phyloP scores from a whole-genome alignment of 2,329 filamentous ascomycete genomes.

The Hypoxylon sp. region DNA sequence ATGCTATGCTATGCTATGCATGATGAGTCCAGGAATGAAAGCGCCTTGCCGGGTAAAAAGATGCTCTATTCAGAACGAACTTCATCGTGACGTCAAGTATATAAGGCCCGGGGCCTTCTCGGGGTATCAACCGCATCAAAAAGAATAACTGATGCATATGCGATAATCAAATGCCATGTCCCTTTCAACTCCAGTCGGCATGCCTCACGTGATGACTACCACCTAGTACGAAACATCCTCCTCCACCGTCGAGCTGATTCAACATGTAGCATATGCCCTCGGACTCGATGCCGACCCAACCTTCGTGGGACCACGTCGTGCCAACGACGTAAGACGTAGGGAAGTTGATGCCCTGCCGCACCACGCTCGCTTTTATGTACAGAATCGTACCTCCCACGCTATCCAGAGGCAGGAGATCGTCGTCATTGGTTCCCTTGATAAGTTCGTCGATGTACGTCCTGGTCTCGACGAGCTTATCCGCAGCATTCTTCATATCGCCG shows the following conservation, averaged over 20 bases:
- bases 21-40: neutral
- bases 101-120: slow-evolving; percentile 9
- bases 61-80: slow-evolving; percentile 16
- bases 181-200: slow-evolving; percentile 48
- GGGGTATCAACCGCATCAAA: slow-evolving; percentile 28
- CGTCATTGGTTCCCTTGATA: slow-evolving; percentile 49
- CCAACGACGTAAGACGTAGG: slow-evolving; percentile 55
- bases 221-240: slow-evolving; percentile 53
- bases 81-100: slow-evolving; percentile 14
- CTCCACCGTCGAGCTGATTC: slow-evolving; percentile 48
- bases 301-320: slow-evolving; percentile 55
- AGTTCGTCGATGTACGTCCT: slow-evolving; percentile 48
- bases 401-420: slow-evolving; percentile 55
- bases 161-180: slow-evolving; percentile 13
- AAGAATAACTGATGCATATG: slow-evolving; percentile 11
- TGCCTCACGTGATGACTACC: slow-evolving; percentile 52
- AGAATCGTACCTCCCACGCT: slow-evolving; percentile 57
- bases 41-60: slow-evolving; percentile 11
- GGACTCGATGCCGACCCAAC: slow-evolving; percentile 57
- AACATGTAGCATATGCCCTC: slow-evolving; percentile 57
- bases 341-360: slow-evolving; percentile 55
- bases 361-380: slow-evolving; percentile 54
- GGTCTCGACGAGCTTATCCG: slow-evolving; percentile 43
- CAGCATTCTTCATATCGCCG: slow-evolving; percentile 38
- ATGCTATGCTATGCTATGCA: slow-evolving; percentile 1